Conservation (phyloP, 2,329 filamentous ascomycete genomes). For the Aureobasidium subglaciale region DNA sequence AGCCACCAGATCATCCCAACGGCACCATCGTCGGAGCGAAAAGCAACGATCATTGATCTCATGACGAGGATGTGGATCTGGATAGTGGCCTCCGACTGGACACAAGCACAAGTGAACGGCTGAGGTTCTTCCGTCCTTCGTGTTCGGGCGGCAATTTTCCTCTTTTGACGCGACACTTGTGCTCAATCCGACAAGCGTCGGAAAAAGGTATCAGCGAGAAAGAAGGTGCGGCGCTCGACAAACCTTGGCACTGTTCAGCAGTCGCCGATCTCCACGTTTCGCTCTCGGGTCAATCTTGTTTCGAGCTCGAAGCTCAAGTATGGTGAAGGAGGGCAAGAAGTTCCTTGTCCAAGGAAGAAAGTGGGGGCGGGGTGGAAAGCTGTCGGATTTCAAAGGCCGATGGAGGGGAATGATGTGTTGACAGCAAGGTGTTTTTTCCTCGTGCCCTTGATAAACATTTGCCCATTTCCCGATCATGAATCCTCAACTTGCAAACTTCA, state of each 20-base stretch:
- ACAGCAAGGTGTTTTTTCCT: not conserved
- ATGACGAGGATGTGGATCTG: not conserved
- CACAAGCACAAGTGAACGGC: not conserved
- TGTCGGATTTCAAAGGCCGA: constrained; percentile 13
- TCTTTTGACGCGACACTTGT: not conserved
- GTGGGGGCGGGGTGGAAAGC: constrained; percentile 2
- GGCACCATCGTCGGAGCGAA: constrained; percentile 10
- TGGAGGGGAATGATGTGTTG: not conserved
- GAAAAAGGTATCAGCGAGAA: constrained; percentile 10
- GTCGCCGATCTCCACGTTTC: not conserved
- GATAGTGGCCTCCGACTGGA: not conserved
- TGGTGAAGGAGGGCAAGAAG: not conserved
- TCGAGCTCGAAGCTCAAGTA: not conserved
- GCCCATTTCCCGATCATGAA: constrained; percentile 21
- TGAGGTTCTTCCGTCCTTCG: not conserved
- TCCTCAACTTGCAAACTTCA: constrained; percentile 26
- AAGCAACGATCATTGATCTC: not conserved
- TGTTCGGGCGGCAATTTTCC: not conserved
- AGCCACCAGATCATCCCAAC: not conserved
- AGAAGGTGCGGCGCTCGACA: not conserved
- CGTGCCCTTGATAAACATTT: not conserved
- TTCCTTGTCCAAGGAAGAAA: not conserved
- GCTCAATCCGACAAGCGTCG: not conserved
- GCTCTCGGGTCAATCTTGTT: not conserved
- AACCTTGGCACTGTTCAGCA: not conserved